phyloP scores from a whole-genome alignment of 1,284 basidiomycete species.

The Mycosarcoma mackinlayi region DNA sequence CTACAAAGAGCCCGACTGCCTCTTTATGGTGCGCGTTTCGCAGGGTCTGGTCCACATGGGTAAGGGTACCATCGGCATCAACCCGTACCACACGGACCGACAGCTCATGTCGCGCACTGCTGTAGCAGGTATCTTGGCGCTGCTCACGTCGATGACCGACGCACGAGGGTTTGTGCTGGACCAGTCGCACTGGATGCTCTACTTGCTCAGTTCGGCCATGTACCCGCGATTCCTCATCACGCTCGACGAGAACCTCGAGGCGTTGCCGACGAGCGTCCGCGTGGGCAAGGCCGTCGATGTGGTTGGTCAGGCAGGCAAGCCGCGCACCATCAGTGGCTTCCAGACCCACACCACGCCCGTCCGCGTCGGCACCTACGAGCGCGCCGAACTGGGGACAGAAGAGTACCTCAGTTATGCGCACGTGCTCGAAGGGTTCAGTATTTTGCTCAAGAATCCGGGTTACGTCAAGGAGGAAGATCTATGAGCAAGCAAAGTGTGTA shows the following conservation, averaged over 20 bases:
- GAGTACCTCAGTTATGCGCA: conserved; percentile 91
- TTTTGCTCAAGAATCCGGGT: conserved; percentile 70
- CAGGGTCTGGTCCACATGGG: conserved; percentile 99
- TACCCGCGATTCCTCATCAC: conserved; percentile 98
- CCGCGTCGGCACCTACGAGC: conserved; percentile 88
- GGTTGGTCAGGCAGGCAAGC: conserved; percentile 69
- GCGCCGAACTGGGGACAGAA: conserved; percentile 95
- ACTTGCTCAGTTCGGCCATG: conserved; percentile 94
- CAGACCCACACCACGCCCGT: conserved; percentile 96
- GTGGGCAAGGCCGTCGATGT: conserved; percentile 80
- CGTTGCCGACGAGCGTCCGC: conserved; percentile 87
- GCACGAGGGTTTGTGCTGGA: conserved; percentile 92
- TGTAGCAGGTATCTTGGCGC: conserved; percentile 89
- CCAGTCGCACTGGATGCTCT: conserved; percentile 98
- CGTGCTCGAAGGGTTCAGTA: conserved; percentile 63
- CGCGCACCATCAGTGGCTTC: conserved; percentile 66
- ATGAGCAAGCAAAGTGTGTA: conserved; percentile 8
- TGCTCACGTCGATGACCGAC: conserved; percentile 91
- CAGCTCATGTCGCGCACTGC: conserved; percentile 88
- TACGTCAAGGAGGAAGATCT: conserved; percentile 66
- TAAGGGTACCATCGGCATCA: conserved; percentile 97
- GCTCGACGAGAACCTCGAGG: conserved; percentile 79
- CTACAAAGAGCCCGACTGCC: conserved; percentile 93
- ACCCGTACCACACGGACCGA: conserved; percentile 95
- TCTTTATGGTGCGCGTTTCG: conserved; percentile 96